These are phyloP conservation scores for Viola odorata DNA, from an alignment of 345 rosid species.

Conservation along the genomic window DNA sequence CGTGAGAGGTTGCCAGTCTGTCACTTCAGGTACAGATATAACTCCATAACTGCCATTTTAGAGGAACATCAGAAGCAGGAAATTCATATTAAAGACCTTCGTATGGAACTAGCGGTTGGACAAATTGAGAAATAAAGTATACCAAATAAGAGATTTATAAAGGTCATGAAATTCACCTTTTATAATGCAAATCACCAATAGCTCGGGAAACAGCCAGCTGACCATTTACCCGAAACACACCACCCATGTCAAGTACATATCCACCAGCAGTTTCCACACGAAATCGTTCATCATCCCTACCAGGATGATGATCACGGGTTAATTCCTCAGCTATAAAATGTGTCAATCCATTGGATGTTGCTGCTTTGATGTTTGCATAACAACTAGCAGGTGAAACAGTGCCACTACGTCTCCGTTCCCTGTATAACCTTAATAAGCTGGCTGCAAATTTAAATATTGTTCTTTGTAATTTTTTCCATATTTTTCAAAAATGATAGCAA, in stretches of 20 bases:
- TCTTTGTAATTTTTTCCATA: conserved; percentile 9
- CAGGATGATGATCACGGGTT: conserved; percentile 84
- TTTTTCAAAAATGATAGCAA: neutral
- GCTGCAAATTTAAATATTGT: conserved; percentile 44
- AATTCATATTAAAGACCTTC: neutral
- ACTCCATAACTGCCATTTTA: conserved; percentile 62
- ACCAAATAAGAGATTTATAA: conserved; percentile 2
- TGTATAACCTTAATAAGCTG: conserved; percentile 60
- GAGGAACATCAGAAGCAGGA: neutral
- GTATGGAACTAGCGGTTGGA: neutral
- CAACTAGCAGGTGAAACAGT: conserved; percentile 39
- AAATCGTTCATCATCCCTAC: conserved; percentile 79
- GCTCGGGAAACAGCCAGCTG: conserved; percentile 86
- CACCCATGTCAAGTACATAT: conserved; percentile 70
- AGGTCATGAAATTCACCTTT: conserved; percentile 36
- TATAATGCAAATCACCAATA: conserved; percentile 67
- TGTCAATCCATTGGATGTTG: conserved; percentile 40
- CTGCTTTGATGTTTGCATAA: conserved; percentile 35
- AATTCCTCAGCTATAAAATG: conserved; percentile 61
- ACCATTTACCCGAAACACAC: conserved; percentile 81
- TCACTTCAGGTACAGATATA: conserved; percentile 82
- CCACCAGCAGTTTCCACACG: conserved; percentile 94
- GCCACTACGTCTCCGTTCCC: conserved; percentile 53
- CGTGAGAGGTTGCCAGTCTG: conserved; percentile 66
- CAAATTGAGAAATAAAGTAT: conserved; percentile 1